A percentile compares a stretch with the other conserved stretches of the same genome.
Conservation (phyloP, 441 rosid species). For the Metrosideros polymorpha region DNA sequence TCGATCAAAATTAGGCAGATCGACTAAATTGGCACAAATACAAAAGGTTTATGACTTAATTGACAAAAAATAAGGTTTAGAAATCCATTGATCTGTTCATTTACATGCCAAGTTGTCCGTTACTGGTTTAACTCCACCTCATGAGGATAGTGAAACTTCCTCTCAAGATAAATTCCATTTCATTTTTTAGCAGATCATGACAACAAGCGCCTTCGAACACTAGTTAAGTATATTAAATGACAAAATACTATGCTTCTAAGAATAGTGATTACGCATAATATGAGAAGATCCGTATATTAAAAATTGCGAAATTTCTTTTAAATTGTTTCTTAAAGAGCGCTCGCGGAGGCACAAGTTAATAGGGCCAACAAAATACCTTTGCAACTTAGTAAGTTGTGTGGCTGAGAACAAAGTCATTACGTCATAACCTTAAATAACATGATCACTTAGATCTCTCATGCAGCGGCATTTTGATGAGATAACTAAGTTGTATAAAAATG, state of each 20-base stretch:
- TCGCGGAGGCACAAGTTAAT: neutral
- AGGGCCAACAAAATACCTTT: neutral
- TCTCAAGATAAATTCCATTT: neutral
- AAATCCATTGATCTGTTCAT: neutral
- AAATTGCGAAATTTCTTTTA: neutral
- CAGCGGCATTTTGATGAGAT: neutral
- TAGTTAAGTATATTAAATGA: neutral
- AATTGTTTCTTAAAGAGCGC: neutral
- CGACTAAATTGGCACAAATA: no score
- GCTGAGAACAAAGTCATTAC: neutral
- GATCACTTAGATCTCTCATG: neutral
- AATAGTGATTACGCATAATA: neutral
- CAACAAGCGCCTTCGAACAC: neutral
- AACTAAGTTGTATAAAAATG: neutral
- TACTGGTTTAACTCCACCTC: neutral
- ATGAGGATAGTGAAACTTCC: neutral
- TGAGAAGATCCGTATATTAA: neutral
- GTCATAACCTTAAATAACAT: neutral
- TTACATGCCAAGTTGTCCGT: neutral
- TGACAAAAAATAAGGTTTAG: no score
- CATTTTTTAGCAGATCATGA: neutral
- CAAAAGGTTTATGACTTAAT: no score
- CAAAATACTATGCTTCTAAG: neutral
- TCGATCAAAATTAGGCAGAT: no score
- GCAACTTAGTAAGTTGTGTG: neutral